phyloP scores from a whole-genome alignment of 805 yeast genomes.

The Candida silvatica region DNA sequence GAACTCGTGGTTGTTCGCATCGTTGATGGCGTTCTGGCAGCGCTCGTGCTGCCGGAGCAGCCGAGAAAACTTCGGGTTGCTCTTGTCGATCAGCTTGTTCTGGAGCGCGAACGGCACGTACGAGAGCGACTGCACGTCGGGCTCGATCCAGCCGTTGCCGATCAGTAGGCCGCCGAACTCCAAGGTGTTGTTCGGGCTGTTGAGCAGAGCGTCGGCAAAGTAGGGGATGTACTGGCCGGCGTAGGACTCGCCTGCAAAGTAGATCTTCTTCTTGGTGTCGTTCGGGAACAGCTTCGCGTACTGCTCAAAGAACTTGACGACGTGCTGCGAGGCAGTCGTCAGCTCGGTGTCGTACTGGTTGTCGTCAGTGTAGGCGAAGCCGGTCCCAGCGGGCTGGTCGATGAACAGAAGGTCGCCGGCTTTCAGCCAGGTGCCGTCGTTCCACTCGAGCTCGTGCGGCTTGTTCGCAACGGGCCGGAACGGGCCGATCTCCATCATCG shows the following conservation, averaged over 20 bases:
- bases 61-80: constrained; percentile 29
- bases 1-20: constrained; percentile 15
- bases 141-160: constrained; percentile 95
- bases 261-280: constrained; percentile 52
- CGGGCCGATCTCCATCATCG: constrained; percentile 88
- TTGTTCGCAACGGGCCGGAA: constrained; percentile 43
- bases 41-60: constrained; percentile 43
- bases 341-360: constrained; percentile 47
- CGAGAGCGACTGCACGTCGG: constrained; percentile 74
- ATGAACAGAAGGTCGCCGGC: constrained; percentile 73
- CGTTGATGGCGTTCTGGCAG: constrained; percentile 49
- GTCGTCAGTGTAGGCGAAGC: constrained; percentile 53
- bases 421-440: constrained; percentile 79
- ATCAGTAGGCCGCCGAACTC: constrained; percentile 62
- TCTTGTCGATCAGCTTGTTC: constrained; percentile 41
- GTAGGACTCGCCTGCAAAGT: constrained; percentile 89
- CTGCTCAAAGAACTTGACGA: constrained; percentile 54
- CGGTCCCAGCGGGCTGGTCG: constrained; percentile 95
- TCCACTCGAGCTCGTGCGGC: constrained; percentile 32
- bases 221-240: constrained; percentile 97
- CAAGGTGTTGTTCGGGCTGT: constrained; percentile 17
- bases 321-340: constrained; percentile 49
- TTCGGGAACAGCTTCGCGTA: constrained; percentile 71
- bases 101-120: constrained; percentile 64
- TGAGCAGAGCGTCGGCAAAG: constrained; percentile 55